Evolutionary conservation across 2,329 filamentous ascomycete genomes (phyloP).

Genomic region (Phyllosticta citribraziliensis): DNA sequence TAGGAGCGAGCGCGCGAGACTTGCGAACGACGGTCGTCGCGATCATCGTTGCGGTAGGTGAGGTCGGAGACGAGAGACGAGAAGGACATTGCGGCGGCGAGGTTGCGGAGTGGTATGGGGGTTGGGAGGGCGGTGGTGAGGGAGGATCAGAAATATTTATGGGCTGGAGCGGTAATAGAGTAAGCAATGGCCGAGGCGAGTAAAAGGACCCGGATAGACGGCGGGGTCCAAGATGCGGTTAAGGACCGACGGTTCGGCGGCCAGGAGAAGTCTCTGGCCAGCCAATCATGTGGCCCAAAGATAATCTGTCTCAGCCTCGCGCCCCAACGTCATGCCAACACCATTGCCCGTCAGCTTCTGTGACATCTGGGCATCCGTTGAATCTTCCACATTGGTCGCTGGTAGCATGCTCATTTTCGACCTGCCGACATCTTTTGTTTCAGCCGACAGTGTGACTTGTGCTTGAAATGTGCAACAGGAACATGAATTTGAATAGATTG

Average conservation of each 20-base stretch:
- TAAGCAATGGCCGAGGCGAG: neutral
- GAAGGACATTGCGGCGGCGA: slow-evolving; percentile 37
- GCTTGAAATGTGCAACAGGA: no score
- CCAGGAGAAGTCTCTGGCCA: neutral
- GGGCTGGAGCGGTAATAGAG: neutral
- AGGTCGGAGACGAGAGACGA: slow-evolving; percentile 44
- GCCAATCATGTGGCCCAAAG: neutral
- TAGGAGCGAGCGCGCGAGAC: slow-evolving; percentile 40
- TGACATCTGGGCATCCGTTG: neutral
- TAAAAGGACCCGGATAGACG: neutral
- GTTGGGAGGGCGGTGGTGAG: neutral
- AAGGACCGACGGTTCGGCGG: neutral
- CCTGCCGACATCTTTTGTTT: no score
- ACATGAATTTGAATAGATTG: no score
- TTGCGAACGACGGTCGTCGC: slow-evolving; percentile 35
- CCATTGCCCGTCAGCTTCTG: neutral
- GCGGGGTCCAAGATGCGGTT: neutral
- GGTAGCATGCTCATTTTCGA: no score
- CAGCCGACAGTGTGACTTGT: no score
- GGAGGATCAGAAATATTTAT: slow-evolving; percentile 4
- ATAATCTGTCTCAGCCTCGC: neutral
- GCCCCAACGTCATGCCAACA: neutral
- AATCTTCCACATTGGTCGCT: no score
- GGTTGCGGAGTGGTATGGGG: neutral
- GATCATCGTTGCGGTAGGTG: slow-evolving; percentile 36